Evolutionary conservation across 2,329 filamentous ascomycete genomes (phyloP).

Genomic region (Fusarium sulawesiense): DNA sequence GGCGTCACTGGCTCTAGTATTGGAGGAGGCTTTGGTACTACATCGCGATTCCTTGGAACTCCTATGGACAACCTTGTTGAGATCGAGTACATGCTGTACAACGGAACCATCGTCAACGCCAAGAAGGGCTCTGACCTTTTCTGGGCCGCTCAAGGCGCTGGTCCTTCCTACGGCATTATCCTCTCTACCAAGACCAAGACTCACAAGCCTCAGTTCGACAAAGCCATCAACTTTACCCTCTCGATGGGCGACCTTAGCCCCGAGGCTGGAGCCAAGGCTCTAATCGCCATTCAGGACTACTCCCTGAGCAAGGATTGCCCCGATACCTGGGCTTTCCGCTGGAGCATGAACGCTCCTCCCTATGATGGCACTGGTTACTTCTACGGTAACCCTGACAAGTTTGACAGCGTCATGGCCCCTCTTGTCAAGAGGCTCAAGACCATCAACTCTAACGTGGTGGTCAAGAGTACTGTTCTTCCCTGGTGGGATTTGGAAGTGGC

Average conservation of each 20-base stretch:
- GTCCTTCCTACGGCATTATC: slow-evolving; percentile 40
- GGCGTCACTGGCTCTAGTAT: slow-evolving; percentile 41
- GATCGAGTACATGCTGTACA: slow-evolving; percentile 43
- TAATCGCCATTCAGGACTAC: slow-evolving; percentile 42
- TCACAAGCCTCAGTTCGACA: slow-evolving; percentile 35
- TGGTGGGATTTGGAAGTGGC: slow-evolving; percentile 43
- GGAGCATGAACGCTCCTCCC: slow-evolving; percentile 29
- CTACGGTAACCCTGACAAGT: slow-evolving; percentile 40
- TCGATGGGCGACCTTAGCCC: slow-evolving; percentile 24
- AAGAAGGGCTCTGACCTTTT: slow-evolving; percentile 37
- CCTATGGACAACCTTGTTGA: slow-evolving; percentile 41
- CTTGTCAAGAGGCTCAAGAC: slow-evolving; percentile 25
- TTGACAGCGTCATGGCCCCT: slow-evolving; percentile 33
- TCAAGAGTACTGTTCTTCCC: slow-evolving; percentile 36
- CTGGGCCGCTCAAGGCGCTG: slow-evolving; percentile 42
- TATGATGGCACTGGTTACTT: slow-evolving; percentile 40
- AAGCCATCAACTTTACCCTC: slow-evolving; percentile 41
- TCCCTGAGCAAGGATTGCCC: slow-evolving; percentile 24
- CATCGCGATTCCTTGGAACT: slow-evolving; percentile 33
- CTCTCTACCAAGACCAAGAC: slow-evolving; percentile 43
- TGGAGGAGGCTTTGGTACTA: slow-evolving; percentile 41
- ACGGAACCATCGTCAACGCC: slow-evolving; percentile 42
- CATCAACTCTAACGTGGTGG: slow-evolving; percentile 9
- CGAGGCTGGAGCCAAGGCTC: slow-evolving; percentile 31
- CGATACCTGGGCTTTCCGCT: slow-evolving; percentile 42